These are phyloP conservation scores for Cyathus striatus DNA, from an alignment of 768 basidiomycete species.

Conservation along the genomic window DNA sequence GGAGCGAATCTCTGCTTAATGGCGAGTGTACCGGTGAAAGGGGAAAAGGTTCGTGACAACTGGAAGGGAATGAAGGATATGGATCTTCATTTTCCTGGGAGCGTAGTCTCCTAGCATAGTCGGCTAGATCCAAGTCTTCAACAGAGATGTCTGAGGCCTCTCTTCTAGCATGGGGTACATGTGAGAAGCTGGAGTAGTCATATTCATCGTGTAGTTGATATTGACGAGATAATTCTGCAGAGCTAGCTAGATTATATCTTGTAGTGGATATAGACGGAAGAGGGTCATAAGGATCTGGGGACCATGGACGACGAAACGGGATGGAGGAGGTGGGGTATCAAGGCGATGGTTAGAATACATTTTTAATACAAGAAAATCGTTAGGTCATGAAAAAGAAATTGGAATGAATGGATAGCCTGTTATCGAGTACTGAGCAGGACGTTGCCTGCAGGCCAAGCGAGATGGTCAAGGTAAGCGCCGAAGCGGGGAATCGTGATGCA, in stretches of 20 bases:
- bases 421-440: too few relatives aligned
- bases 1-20: slow-evolving; percentile 15
- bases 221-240: slow-evolving; percentile 8
- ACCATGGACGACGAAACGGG: slow-evolving; percentile 64
- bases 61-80: slow-evolving; percentile 25
- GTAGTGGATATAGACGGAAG: too few relatives aligned
- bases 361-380: slow-evolving; percentile 9
- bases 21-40: slow-evolving; percentile 7
- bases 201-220: slow-evolving; percentile 10
- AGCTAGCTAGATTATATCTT: slow-evolving; percentile 8
- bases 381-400: not conserved
- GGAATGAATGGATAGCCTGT: too few relatives aligned
- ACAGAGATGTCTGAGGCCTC: slow-evolving; percentile 62
- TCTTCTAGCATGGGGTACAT: slow-evolving; percentile 20
- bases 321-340: slow-evolving; percentile 44
- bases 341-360: slow-evolving; percentile 42
- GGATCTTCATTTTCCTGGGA: slow-evolving; percentile 26
- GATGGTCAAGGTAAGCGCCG: too few relatives aligned
- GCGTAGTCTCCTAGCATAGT: slow-evolving; percentile 54
- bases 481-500: too few relatives aligned
- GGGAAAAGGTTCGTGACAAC: slow-evolving; percentile 8
- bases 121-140: slow-evolving; percentile 69
- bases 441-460: too few relatives aligned
- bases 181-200: slow-evolving; percentile 12
- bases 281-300: slow-evolving; percentile 51